Conservation (phyloP, 2,329 filamentous ascomycete species). For the Zasmidium citrigriseum region DNA sequence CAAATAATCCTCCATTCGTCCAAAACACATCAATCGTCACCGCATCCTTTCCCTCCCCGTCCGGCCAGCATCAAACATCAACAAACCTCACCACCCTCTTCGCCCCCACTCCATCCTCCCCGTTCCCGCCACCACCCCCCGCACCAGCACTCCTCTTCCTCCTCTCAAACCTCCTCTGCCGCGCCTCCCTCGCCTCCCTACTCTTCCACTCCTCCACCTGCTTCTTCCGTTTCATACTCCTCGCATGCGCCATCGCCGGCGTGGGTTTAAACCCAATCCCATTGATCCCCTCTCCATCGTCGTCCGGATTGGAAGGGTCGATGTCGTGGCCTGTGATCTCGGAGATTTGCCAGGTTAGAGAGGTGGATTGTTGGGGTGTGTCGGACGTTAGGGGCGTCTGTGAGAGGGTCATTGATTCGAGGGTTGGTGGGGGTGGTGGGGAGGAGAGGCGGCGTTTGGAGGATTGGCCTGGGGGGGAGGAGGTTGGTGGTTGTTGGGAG, state of each 20-base stretch:
- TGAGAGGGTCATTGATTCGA: not conserved
- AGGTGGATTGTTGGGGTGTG: slow-evolving; percentile 5
- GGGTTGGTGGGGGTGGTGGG: slow-evolving; percentile 16
- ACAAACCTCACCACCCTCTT: slow-evolving; percentile 20
- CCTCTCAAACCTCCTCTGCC: slow-evolving; percentile 57
- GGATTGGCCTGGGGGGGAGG: not conserved
- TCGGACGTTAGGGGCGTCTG: not conserved
- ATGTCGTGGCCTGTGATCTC: slow-evolving; percentile 63
- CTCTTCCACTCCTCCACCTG: slow-evolving; percentile 62
- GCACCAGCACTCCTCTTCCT: slow-evolving; percentile 36
- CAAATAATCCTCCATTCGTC: not conserved
- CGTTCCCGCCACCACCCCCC: slow-evolving; percentile 4
- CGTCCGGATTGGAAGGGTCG: slow-evolving; percentile 52
- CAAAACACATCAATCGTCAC: not conserved
- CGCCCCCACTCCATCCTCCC: slow-evolving; percentile 8
- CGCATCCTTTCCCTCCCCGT: not conserved
- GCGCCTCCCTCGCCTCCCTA: slow-evolving; percentile 60
- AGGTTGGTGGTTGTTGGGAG: not conserved
- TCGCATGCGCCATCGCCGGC: slow-evolving; percentile 57
- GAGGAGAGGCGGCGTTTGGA: slow-evolving; percentile 19
- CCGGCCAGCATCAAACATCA: not conserved
- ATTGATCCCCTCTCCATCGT: slow-evolving; percentile 65
- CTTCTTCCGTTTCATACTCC: slow-evolving; percentile 57
- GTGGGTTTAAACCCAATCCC: slow-evolving; percentile 65
- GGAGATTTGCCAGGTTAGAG: slow-evolving; percentile 58